Evolutionary conservation across 305 asterid genomes (phyloP), one percentile per base, ranked within the genome.

Genomic region (Fraxinus angustifolia): DNA sequence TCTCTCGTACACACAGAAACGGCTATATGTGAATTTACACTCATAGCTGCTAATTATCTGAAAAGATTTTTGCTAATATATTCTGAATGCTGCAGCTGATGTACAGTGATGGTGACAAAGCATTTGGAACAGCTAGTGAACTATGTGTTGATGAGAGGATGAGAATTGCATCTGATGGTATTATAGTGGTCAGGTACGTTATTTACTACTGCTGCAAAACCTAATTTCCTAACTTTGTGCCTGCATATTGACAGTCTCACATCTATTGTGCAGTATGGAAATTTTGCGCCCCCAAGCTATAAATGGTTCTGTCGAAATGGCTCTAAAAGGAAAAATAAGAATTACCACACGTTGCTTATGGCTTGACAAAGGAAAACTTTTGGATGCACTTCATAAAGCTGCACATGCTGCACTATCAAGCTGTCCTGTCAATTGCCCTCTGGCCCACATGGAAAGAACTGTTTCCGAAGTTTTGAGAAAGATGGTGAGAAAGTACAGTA

Each of bases 101-200:
- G 99, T 96, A 91, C 87, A 96, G 98, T 79, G 99, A 96, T 83
- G 99, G 99, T 36, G 98, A 96, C 93, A 96, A 94, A 91, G 99
- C 99, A 88, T 96, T 94, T 88, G 99, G 98, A 76, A 90, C 99
- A 11, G 92, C 98, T 75, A 77, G 94, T 80, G 99, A 96, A 84
- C 92, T 96, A 31, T 92, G 97, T 82, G 62, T 96, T 40, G 98
- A 94, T 23, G 99, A 96, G 90, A 93, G 99, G 87, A 85, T 83
- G 86, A 90, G 93, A 86, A 92, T 96, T 84, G 97, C 99, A 77
- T 87, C 97, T 2, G 99, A 96, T 88, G 99, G 99, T 77, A 96
- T 96, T 75, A 91, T 96, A 87, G 98, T 96, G 70, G 85, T 93
- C 87, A 93, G 98, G 99, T 94, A 78, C 72, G 79, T 74, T 73